These are phyloP conservation scores for Chytriomyces hyalinus DNA, from an alignment of 192 early-diverging fungal species.

Conservation along the genomic window DNA sequence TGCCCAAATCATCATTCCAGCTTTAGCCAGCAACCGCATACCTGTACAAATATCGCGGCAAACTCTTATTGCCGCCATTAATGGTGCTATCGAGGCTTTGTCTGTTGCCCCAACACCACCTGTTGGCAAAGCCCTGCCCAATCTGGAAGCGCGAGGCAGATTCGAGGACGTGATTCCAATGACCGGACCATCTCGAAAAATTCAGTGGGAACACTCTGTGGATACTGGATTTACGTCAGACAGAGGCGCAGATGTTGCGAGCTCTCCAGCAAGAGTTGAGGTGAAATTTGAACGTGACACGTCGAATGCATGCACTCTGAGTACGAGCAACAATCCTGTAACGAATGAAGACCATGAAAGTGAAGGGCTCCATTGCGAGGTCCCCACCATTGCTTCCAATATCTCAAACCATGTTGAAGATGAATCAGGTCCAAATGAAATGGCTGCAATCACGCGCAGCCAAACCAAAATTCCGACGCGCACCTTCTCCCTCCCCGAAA, in stretches of 20 bases:
- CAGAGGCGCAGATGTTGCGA: neutral
- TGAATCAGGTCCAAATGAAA: neutral
- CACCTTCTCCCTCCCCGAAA: slow-evolving; percentile 24
- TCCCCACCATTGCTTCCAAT: no score
- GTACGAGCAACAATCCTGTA: no score
- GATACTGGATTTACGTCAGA: neutral
- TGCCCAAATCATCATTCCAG: neutral
- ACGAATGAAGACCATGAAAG: no score
- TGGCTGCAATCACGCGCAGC: slow-evolving; percentile 15
- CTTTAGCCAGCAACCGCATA: neutral
- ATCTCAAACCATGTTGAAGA: no score
- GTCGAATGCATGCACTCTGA: no score
- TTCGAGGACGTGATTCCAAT: slow-evolving; percentile 1
- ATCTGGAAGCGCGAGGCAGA: neutral
- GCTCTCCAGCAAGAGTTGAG: neutral
- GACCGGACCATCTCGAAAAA: neutral
- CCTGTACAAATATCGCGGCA: neutral
- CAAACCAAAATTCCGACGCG: slow-evolving; percentile 24
- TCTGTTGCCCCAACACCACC: no score
- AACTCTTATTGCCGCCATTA: no score
- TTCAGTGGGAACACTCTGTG: slow-evolving; percentile 16
- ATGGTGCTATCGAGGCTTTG: no score
- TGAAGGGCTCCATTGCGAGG: no score
- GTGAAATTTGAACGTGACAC: no score
- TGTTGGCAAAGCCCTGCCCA: neutral